Base-by-base conservation (phyloP, 345 rosid species). In the Mangifera indica region DNA sequence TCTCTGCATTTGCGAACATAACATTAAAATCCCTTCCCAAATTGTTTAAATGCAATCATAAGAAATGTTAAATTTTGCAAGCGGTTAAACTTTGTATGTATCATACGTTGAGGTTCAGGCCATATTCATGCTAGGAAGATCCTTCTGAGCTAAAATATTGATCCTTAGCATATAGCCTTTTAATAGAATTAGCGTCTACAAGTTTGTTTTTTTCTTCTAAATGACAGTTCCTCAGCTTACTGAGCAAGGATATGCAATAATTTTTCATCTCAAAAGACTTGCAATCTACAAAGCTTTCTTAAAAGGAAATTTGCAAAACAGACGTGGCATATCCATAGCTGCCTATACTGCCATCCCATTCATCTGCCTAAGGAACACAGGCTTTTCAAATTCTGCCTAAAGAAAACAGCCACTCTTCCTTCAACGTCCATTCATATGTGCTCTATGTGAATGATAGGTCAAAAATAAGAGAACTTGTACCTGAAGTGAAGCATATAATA, bases 401-500 rank as follows among this genome's bases (percentile, higher is more conserved):
- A 5, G 17, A 45, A 1, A 12, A 52, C 11, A 67, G 20, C 5
- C 29, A 53, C 22, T 55, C 34, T 67, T 67, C 24, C 34, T 12
- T 13, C 32, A 67, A 54, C 42, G 56, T 69, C 25, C 12, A 17
- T 55, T 9, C 53, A 9, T 22, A 56, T 57, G 42, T 15, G 46
- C 57, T 4, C 34, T 55, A 57, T 20, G 56, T 44, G 18, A 40
- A 54, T n/a, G 69, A 60, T 9, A 1, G 49, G 32, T 12, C 20
- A n/a, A 20, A n/a, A 24, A 57, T 51, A 2, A 24, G 51, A 6
- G 9, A 45, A n/a, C 44, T 7, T 65, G 3, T 84, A 88, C 98
- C 97, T 40, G 93, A 90, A 74, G 95, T 94, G 77, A 94, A 94
- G 83, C 97, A 94, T 73, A 92, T 86, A 61, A 94, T 21, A 6